Percentiles rank a stretch among this genome's conserved stretches.
Evolutionary conservation across 108 stramenopile genomes (phyloP).

Genomic region (Cylindrotheca fusiformis): DNA sequence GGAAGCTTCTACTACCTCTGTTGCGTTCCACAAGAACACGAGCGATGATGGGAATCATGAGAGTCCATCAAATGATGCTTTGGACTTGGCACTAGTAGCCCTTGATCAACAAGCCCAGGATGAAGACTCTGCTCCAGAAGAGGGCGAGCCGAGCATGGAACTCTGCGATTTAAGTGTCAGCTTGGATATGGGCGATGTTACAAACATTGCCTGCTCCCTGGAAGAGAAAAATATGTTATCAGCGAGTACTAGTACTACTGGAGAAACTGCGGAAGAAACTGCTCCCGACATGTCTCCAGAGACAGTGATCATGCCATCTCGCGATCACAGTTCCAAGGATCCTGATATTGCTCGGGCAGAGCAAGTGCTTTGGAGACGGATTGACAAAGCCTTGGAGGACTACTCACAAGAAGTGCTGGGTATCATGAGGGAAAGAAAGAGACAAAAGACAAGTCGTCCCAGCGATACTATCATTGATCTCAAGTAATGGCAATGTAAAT

Average conservation of each 20-base stretch:
- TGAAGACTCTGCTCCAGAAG: too few relatives aligned
- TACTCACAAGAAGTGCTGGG: slow-evolving; percentile 35
- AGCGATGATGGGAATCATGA: slow-evolving; percentile 1
- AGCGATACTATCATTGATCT: too few relatives aligned
- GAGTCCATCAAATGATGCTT: neutral
- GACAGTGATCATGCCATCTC: slow-evolving; percentile 3
- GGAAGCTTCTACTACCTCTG: neutral
- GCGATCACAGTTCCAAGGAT: slow-evolving; percentile 21
- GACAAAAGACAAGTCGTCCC: neutral
- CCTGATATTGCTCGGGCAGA: slow-evolving; percentile 44
- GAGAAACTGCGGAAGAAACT: neutral
- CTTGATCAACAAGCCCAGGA: neutral
- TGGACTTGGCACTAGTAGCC: slow-evolving; percentile 8
- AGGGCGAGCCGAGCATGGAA: too few relatives aligned
- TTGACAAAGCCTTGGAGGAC: slow-evolving; percentile 33
- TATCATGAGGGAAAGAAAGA: slow-evolving; percentile 14
- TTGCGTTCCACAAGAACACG: neutral
- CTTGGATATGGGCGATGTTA: slow-evolving; percentile 20
- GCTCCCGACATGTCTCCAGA: neutral
- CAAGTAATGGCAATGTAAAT: too few relatives aligned
- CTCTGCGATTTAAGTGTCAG: slow-evolving; percentile 25
- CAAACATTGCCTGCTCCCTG: neutral
- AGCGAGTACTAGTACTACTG: neutral
- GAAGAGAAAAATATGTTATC: neutral
- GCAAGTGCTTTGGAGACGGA: slow-evolving; percentile 29